Conservation (phyloP, 208 protist species). For the Trypanosoma brucei region DNA sequence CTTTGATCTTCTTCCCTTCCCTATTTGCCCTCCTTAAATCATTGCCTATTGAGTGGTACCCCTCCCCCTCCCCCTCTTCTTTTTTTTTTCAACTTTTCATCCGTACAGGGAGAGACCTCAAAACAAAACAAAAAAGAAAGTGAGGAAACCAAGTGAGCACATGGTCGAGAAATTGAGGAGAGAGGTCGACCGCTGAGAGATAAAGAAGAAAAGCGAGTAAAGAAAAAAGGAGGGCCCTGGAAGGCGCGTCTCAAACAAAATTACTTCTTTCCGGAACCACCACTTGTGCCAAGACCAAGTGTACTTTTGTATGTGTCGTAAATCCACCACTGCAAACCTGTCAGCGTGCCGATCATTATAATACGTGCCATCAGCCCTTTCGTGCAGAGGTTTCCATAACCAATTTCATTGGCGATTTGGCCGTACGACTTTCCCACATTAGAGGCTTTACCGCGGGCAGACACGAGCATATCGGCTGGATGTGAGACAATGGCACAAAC, state of each 20-base stretch:
- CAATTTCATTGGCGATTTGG: conserved; percentile 84
- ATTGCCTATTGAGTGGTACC: too few relatives aligned
- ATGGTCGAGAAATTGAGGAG: neutral
- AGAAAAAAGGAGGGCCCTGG: conserved; percentile 1
- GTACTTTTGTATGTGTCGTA: conserved; percentile 60
- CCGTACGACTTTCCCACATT: conserved; percentile 73
- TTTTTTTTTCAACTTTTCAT: too few relatives aligned
- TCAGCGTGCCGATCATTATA: conserved; percentile 96
- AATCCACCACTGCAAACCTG: conserved; percentile 95
- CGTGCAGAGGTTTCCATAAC: conserved; percentile 78
- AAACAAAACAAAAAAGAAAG: neutral
- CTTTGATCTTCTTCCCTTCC: too few relatives aligned
- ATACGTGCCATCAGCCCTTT: conserved; percentile 92
- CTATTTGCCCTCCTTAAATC: too few relatives aligned
- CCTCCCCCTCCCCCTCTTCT: too few relatives aligned
- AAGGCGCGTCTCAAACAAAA: neutral
- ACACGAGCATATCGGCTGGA: conserved; percentile 94
- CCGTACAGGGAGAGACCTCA: neutral
- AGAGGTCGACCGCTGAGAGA: too few relatives aligned
- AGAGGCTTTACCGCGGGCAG: conserved; percentile 84
- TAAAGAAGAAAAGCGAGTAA: neutral
- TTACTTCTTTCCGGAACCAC: conserved; percentile 26
- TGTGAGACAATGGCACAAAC: conserved; percentile 95
- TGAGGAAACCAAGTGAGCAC: neutral
- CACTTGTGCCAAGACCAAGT: conserved; percentile 39